Percentiles rank a stretch among this genome's conserved stretches.
Conservation (phyloP, 2,329 filamentous ascomycete genomes). For the Penicillium sp. region DNA sequence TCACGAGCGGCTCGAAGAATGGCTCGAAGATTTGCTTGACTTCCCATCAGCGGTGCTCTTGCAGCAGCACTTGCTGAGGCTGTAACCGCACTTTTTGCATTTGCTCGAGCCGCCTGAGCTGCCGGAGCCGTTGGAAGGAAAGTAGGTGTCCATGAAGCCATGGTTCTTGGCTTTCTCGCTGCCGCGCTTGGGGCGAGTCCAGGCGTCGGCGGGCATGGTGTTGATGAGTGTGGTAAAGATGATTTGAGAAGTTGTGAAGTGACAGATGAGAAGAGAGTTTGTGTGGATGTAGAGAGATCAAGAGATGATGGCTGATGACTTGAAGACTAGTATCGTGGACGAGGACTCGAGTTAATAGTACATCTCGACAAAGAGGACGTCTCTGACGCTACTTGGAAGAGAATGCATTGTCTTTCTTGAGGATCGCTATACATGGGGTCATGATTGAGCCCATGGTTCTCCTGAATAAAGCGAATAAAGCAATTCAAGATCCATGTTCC, state of each 20-base stretch:
- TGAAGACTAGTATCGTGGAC: background rate
- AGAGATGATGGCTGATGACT: background rate
- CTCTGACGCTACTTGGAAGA: background rate
- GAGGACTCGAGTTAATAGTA: background rate
- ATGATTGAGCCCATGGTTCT: background rate
- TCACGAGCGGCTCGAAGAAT: background rate
- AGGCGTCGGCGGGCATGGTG: background rate
- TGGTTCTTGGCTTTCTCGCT: background rate
- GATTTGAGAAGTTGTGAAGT: background rate
- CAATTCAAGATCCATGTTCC: background rate
- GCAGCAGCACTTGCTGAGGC: background rate
- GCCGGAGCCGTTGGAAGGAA: background rate
- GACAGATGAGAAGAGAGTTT: background rate
- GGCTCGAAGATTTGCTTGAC: too few relatives aligned
- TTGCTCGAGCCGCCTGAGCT: background rate
- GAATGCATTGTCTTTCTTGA: background rate
- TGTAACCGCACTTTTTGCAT: background rate
- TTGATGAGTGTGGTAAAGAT: background rate
- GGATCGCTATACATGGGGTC: too few relatives aligned
- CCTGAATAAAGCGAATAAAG: background rate
- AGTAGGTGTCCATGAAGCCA: background rate
- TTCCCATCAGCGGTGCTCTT: background rate
- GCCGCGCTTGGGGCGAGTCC: conserved; percentile 1
- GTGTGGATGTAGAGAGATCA: background rate
- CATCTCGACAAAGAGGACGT: background rate